Evolutionary conservation across 352 stramenopile genomes (phyloP).

Genomic region (Globisporangium perplexum): DNA sequence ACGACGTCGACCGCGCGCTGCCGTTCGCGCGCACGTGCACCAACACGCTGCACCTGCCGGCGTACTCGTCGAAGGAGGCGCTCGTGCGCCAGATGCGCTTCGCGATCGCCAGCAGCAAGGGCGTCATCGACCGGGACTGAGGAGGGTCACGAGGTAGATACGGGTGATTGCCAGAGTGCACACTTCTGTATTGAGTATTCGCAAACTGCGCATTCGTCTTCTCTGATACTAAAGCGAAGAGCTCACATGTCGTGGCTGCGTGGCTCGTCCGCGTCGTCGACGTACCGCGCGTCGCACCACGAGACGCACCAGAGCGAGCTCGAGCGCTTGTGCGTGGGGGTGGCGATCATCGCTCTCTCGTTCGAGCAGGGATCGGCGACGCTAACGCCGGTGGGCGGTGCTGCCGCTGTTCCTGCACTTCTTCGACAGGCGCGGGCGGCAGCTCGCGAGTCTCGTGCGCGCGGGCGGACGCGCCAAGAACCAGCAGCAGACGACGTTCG

Average conservation of each 20-base stretch:
- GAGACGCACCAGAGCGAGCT: constrained; percentile 80
- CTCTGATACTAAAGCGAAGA: too few species aligned
- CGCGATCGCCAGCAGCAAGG: constrained; percentile 73
- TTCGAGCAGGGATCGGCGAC: background rate
- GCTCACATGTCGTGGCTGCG: constrained; percentile 62
- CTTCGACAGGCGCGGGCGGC: constrained; percentile 51
- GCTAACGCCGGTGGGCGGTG: background rate
- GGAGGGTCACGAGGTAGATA: too few species aligned
- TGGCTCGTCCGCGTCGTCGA: constrained; percentile 33
- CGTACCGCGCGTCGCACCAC: constrained; percentile 30
- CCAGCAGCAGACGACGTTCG: constrained; percentile 81
- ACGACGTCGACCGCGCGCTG: constrained; percentile 68
- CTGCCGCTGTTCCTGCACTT: too few species aligned
- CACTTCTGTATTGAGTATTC: constrained; percentile 1
- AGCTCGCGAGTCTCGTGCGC: constrained; percentile 77
- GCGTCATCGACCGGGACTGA: constrained; percentile 86
- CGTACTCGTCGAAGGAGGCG: constrained; percentile 70
- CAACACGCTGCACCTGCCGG: constrained; percentile 80
- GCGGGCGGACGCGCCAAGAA: constrained; percentile 78
- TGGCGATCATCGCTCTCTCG: background rate
- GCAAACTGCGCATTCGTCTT: too few species aligned
- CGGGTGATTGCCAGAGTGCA: too few species aligned
- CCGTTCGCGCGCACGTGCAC: constrained; percentile 84
- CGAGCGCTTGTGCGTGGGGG: constrained; percentile 53
- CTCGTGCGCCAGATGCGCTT: constrained; percentile 59